phyloP scores from a whole-genome alignment of 2,329 filamentous ascomycete genomes.

The Colletotrichum gigasporum region DNA sequence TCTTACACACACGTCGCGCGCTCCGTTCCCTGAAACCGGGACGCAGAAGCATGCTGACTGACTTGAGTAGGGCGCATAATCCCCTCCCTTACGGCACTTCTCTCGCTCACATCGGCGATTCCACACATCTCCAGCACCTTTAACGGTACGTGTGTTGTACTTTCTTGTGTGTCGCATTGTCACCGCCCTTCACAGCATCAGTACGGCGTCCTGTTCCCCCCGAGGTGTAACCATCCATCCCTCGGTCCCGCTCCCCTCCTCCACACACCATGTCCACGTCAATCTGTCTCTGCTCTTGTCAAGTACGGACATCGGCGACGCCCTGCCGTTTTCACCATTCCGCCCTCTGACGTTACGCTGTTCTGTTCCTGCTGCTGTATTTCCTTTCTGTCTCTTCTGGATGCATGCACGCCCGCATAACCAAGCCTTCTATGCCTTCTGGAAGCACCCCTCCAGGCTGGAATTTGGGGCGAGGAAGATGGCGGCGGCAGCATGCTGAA shows the following conservation, averaged over 20 bases:
- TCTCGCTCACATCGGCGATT: slow-evolving; percentile 21
- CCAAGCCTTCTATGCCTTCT: slow-evolving; percentile 26
- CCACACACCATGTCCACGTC: slow-evolving; percentile 16
- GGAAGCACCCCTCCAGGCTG: slow-evolving; percentile 17
- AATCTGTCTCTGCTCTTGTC: slow-evolving; percentile 24
- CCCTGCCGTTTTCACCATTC: neutral
- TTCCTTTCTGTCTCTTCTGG: no score
- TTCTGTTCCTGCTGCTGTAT: neutral
- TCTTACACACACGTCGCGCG: neutral
- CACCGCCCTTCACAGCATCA: slow-evolving; percentile 9
- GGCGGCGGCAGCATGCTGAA: neutral
- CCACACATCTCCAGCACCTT: slow-evolving; percentile 5
- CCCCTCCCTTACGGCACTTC: slow-evolving; percentile 14
- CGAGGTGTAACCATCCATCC: slow-evolving; percentile 23
- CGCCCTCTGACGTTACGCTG: slow-evolving; percentile 10
- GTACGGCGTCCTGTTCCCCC: slow-evolving; percentile 11
- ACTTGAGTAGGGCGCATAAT: slow-evolving; percentile 22
- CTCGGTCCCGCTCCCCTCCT: neutral
- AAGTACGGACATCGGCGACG: slow-evolving; percentile 11
- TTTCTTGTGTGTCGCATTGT: slow-evolving; percentile 20
- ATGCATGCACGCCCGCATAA: neutral
- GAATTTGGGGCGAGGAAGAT: neutral
- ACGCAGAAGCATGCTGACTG: slow-evolving; percentile 24
- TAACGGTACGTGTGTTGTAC: slow-evolving; percentile 23
- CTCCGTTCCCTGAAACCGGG: slow-evolving; percentile 18